Percentiles rank a stretch among this genome's conserved stretches.
Conservation (phyloP, 768 basidiomycete species). For the Sporobolomyces roseus region DNA sequence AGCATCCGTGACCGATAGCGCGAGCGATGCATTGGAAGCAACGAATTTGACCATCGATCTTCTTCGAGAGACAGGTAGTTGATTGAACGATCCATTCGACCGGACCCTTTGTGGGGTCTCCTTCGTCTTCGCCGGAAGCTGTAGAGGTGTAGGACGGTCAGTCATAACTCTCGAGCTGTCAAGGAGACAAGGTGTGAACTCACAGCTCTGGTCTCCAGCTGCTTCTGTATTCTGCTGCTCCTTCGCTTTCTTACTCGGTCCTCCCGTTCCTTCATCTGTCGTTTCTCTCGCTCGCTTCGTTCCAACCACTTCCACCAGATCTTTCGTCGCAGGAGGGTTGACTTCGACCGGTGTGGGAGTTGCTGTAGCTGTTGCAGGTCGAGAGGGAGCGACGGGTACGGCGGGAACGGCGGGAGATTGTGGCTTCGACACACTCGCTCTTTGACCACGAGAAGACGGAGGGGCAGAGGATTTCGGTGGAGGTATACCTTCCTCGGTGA, state of each 20-base stretch:
- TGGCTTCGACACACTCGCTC: no score
- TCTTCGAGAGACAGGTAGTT: conserved; percentile 38
- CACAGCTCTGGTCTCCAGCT: no score
- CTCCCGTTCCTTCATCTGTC: conserved; percentile 5
- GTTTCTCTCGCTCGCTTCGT: conserved; percentile 2
- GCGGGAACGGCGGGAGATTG: no score
- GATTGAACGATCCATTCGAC: conserved; percentile 9
- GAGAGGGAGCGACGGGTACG: no score
- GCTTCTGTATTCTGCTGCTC: no score
- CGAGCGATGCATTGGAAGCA: conserved; percentile 39
- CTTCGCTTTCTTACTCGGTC: conserved; percentile 1
- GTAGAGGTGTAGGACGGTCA: no score
- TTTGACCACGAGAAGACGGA: background rate
- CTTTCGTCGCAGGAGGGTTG: background rate
- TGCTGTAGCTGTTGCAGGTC: no score
- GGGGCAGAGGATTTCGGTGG: background rate
- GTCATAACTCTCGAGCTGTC: no score
- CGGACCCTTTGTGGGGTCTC: background rate
- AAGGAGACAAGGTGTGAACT: background rate
- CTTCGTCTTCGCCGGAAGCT: no score
- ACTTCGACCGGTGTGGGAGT: no score
- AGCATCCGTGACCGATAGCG: conserved; percentile 26
- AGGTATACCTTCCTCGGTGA: conserved; percentile 22
- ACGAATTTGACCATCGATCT: conserved; percentile 21
- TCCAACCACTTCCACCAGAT: background rate